Evolutionary conservation across 306 rosid species (phyloP).

Genomic region (Coriaria nepalensis): DNA sequence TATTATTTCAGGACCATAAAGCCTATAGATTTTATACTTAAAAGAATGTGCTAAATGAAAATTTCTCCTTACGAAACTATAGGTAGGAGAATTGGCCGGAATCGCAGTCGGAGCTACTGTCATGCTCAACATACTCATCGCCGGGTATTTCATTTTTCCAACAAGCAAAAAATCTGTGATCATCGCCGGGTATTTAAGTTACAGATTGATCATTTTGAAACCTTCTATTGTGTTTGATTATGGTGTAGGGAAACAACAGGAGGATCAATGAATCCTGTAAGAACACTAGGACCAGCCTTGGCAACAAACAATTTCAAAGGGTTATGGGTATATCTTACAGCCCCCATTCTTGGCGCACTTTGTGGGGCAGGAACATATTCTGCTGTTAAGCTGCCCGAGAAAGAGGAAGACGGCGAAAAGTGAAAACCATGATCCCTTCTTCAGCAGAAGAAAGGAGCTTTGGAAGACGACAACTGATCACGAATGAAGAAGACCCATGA

Average conservation of each 20-base stretch:
- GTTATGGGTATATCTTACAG: constrained; percentile 37
- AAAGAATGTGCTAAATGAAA: background rate
- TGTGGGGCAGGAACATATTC: constrained; percentile 34
- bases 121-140: constrained; percentile 38
- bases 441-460: too few relatives aligned
- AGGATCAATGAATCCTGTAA: constrained; percentile 55
- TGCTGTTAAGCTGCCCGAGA: constrained; percentile 21
- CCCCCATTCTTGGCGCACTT: constrained; percentile 43
- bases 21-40: background rate
- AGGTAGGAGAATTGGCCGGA: constrained; percentile 43
- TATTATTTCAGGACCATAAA: too few relatives aligned
- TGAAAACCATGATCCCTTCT: too few relatives aligned
- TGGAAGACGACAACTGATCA: too few relatives aligned
- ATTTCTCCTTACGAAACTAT: background rate
- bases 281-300: constrained; percentile 45
- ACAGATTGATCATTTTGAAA: background rate
- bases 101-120: constrained; percentile 43
- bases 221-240: background rate
- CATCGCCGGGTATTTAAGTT: background rate
- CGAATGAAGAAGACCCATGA: too few relatives aligned
- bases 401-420: background rate
- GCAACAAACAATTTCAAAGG: constrained; percentile 25
- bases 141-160: constrained; percentile 27
- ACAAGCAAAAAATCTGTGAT: too few relatives aligned
- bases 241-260: constrained; percentile 36